Evolutionary conservation across 1,284 basidiomycete species (phyloP).

Genomic region (Cutaneotrichosporon mucoides): DNA sequence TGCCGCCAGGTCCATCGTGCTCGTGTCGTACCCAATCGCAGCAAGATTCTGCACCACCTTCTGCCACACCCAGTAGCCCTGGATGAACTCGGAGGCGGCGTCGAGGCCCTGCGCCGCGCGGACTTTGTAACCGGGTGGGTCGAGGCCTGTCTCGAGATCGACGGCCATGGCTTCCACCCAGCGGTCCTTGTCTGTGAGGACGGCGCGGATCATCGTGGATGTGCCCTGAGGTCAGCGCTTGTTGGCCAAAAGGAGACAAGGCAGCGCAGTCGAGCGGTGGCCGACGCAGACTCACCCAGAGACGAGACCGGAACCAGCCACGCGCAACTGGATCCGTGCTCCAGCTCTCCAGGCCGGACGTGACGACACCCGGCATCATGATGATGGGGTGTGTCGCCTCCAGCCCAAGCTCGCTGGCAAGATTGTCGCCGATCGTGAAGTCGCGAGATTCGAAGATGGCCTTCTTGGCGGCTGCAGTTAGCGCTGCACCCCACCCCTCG

Average conservation of each 20-base stretch:
- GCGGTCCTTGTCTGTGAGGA: conserved; percentile 65
- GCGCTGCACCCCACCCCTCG: neutral
- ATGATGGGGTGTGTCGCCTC: conserved; percentile 72
- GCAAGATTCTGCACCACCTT: conserved; percentile 92
- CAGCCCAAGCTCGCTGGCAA: conserved; percentile 61
- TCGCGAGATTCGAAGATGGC: conserved; percentile 67
- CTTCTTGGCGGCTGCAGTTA: conserved; percentile 70
- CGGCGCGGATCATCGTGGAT: conserved; percentile 53
- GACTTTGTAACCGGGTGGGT: conserved; percentile 80
- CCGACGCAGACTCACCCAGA: conserved; percentile 31
- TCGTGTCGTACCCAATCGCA: conserved; percentile 83
- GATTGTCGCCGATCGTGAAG: conserved; percentile 73
- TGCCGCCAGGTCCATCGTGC: conserved; percentile 78
- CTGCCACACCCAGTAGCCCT: conserved; percentile 95
- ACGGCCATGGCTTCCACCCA: conserved; percentile 91
- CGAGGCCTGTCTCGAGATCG: conserved; percentile 85
- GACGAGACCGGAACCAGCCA: conserved; percentile 49
- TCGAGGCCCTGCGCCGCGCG: conserved; percentile 76
- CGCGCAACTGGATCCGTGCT: conserved; percentile 37
- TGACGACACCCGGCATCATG: conserved; percentile 64
- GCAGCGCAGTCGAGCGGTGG: too few relatives aligned
- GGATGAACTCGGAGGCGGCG: conserved; percentile 75
- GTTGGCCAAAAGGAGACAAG: too few relatives aligned
- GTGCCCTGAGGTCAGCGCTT: conserved; percentile 54
- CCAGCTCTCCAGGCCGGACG: conserved; percentile 49